phyloP scores from a whole-genome alignment of 495 filamentous ascomycete genomes.

The Penicillium macrosclerotiorum region DNA sequence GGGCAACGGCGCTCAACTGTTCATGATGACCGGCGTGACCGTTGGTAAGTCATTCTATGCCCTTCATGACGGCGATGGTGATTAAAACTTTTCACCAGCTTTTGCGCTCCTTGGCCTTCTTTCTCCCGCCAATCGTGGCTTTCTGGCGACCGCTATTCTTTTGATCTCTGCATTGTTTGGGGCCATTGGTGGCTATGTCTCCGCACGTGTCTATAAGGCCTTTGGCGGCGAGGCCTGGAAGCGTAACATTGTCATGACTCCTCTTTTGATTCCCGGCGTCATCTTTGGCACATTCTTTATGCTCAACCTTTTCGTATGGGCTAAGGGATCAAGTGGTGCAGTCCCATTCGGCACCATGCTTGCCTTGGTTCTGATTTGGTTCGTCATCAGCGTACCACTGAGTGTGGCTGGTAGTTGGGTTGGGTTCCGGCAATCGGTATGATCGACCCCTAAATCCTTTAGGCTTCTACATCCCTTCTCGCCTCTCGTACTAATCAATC shows the following conservation, averaged over 20 bases:
- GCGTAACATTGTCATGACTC: constrained; percentile 84
- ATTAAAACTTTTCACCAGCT: too few species aligned
- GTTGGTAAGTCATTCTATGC: constrained; percentile 49
- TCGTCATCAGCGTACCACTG: constrained; percentile 89
- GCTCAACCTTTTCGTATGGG: constrained; percentile 95
- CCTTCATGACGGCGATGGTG: not conserved
- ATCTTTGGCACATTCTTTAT: constrained; percentile 90
- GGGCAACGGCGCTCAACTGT: constrained; percentile 92
- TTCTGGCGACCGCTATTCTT: constrained; percentile 86
- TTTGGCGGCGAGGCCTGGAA: constrained; percentile 93
- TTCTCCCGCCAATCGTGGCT: constrained; percentile 91
- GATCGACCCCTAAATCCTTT: constrained; percentile 6
- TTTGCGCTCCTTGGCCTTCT: constrained; percentile 94
- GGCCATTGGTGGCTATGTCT: constrained; percentile 89
- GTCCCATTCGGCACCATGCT: constrained; percentile 98
- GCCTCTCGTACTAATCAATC: not conserved
- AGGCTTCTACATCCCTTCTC: not conserved
- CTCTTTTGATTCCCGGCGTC: constrained; percentile 77
- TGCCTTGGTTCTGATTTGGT: constrained; percentile 90
- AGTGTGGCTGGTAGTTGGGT: constrained; percentile 90
- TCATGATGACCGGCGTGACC: constrained; percentile 94
- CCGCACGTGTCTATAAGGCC: constrained; percentile 85
- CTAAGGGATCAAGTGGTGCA: constrained; percentile 81
- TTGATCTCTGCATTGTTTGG: constrained; percentile 90
- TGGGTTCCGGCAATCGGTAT: constrained; percentile 68